Evolutionary conservation across 2,329 filamentous ascomycete genomes (phyloP), one percentile per base, ranked within the genome.

Genomic region (Pochonia chlamydosporia): DNA sequence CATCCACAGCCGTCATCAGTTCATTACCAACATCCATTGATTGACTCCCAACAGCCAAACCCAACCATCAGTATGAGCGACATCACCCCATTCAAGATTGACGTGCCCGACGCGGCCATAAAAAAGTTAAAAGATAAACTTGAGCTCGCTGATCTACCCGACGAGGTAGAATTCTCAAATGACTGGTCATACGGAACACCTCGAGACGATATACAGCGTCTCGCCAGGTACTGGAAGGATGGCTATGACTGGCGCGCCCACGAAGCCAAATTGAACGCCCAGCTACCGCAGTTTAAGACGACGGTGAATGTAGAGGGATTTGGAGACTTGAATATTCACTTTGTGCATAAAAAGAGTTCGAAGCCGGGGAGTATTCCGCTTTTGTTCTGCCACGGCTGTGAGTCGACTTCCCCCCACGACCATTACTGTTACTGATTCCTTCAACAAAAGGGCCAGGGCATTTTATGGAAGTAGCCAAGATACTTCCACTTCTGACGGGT

Each of bases 391-490:
- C 55, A 57, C 16, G 55, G 55, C 9, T 57, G 55, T 56, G 31
- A 37, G 55, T 49, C 8, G 14, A 13, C 3, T 16, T 9, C 26
- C 26, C 16, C 2, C 4, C 9, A 39, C 20, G 14, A 20, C 23
- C 11, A 25, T 13, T 10, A 6, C 13, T 3, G 28, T n/a, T 14
- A 24, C n/a, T 30, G n/a, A 18, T 3, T 16, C 5, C 25, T n/a
- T n/a, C n/a, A n/a, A n/a, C n/a, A n/a, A n/a, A n/a, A 66, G 63
- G 81, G 79, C 85, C 85, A 0, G 85, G 85, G 1, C 83, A 77
- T 52, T 87, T 86, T 58, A 60, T 85, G 41, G 84, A 89, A 63
- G 81, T 81, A 2, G 64, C 68, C 18, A 87, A 85, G 57, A 66
- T 88, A 40, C 67, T 89, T 5, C 72, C 70, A 1, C 63, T 71